Percentiles rank a stretch among this genome's conserved stretches.
phyloP scores from a whole-genome alignment of 192 early-diverging fungal species.

The Pilobolus umbonatus region DNA sequence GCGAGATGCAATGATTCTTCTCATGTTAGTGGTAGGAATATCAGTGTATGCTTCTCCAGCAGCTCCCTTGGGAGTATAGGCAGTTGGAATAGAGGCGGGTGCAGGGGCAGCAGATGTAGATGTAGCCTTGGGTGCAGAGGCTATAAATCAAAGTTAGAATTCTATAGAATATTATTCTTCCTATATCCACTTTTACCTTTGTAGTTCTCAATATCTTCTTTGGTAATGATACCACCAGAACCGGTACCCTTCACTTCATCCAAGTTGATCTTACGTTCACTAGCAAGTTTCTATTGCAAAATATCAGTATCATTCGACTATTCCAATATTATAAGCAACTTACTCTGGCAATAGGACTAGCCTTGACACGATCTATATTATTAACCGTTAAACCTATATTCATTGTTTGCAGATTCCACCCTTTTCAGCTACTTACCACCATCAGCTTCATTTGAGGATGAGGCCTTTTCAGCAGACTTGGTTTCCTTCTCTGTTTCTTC shows the following conservation, averaged over 20 bases:
- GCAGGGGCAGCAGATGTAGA: slow-evolving; percentile 38
- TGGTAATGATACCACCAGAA: slow-evolving; percentile 85
- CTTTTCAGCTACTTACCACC: too few species aligned
- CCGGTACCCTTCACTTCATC: slow-evolving; percentile 78
- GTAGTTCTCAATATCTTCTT: slow-evolving; percentile 82
- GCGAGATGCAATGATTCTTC: slow-evolving; percentile 74
- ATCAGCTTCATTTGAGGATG: too few species aligned
- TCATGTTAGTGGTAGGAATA: slow-evolving; percentile 71
- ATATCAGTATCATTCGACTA: too few species aligned
- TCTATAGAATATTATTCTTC: not conserved
- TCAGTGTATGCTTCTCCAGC: slow-evolving; percentile 61
- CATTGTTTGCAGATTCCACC: too few species aligned
- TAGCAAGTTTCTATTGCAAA: slow-evolving; percentile 66
- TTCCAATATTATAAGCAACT: too few species aligned
- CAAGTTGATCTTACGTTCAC: slow-evolving; percentile 76
- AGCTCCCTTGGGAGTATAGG: slow-evolving; percentile 44
- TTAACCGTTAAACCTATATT: too few species aligned
- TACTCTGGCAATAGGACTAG: slow-evolving; percentile 31
- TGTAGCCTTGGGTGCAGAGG: slow-evolving; percentile 28
- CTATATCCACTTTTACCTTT: slow-evolving; percentile 27
- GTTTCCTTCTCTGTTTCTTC: not conserved
- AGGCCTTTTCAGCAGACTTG: not conserved
- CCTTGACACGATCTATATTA: slow-evolving; percentile 22
- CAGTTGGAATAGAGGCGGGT: slow-evolving; percentile 29
- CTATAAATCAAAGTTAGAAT: not conserved